Evolutionary conservation across 148 eudicot genomes (phyloP), one percentile per base, ranked within the genome.

Genomic region (Nepenthes gracilis): DNA sequence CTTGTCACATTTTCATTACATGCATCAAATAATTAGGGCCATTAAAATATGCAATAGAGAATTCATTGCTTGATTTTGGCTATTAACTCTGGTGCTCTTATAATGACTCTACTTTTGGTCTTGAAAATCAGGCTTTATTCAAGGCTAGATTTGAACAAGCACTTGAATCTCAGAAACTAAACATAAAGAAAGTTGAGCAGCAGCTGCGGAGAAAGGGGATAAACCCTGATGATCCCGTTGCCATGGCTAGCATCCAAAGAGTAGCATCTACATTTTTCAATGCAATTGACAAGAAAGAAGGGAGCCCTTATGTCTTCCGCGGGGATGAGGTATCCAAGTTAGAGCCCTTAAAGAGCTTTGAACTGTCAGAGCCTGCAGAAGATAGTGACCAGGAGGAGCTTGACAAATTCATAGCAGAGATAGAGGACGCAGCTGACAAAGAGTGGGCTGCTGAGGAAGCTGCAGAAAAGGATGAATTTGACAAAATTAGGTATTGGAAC

Each of bases 101-200:
- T 40, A 40, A 40, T 40, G 45, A 40, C 45, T 40, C 43, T 33
- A 36, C 36, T 12, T 63, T 60, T 71, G 55, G 36, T 61, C 49
- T 64, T 59, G 38, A 38, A 45, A 36, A 77, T 60, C 89, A 93
- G 99, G 99, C 99, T 50, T 77, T 94, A 67, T 94, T 94, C 65
- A 94, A 94, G 77, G 99, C 99, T 33, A 85, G 99, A 75, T 94
- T 94, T 52, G 99, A 94, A 75, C 99, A 94, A 78, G 97, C 99
- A 47, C 97, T 94, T 60, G 97, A 94, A 51, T 89, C 99, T 58
- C 99, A 94, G 72, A 94, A 93, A 64, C 83, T 94, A 4, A 94
- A 94, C 72, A 94, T 89, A 70, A 94, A 94, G 80, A 84, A 89
- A 60, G 55, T 65, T 33, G 99, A 94, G 82, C 97, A 89, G 71